Conservation (phyloP, 352 stramenopile genomes). For the Globisporangium recalcitrans region DNA sequence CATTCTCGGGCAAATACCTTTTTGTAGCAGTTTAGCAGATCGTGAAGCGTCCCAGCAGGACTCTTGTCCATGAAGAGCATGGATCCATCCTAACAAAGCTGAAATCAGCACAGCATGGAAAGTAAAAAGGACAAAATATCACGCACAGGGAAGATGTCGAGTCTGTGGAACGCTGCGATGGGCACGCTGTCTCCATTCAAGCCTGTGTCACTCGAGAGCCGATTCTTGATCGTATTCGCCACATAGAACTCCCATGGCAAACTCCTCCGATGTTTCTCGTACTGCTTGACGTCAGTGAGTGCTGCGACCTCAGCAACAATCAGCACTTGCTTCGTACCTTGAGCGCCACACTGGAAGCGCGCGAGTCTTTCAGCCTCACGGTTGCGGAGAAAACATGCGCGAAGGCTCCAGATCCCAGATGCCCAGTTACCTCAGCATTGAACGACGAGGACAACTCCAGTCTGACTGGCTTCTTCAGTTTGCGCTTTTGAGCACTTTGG, state of each 20-base stretch:
- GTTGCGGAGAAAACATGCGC: constrained; percentile 66
- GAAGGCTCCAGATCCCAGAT: constrained; percentile 72
- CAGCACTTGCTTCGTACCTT: constrained; percentile 36
- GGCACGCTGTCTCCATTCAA: constrained; percentile 24
- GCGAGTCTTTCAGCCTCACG: constrained; percentile 22
- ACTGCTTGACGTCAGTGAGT: constrained; percentile 23
- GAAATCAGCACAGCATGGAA: constrained; percentile 2
- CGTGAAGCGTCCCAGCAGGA: constrained; percentile 59
- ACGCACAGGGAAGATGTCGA: constrained; percentile 62
- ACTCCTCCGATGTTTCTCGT: constrained; percentile 64
- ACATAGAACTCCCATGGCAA: constrained; percentile 82
- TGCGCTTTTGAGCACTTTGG: constrained; percentile 36
- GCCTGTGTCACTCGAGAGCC: constrained; percentile 20
- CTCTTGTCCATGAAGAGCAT: constrained; percentile 76
- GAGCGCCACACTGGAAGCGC: constrained; percentile 36
- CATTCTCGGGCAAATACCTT: constrained; percentile 24
- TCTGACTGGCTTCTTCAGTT: constrained; percentile 48
- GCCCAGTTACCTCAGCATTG: constrained; percentile 37
- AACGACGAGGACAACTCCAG: constrained; percentile 31
- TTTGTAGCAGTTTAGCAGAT: constrained; percentile 75
- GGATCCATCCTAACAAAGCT: constrained; percentile 52
- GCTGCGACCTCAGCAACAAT: not conserved
- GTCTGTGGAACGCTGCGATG: constrained; percentile 35
- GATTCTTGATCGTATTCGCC: constrained; percentile 45
- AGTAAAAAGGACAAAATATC: not conserved